Evolutionary conservation across 805 yeast species (phyloP).

Genomic region (Lipomyces mesembrius): DNA sequence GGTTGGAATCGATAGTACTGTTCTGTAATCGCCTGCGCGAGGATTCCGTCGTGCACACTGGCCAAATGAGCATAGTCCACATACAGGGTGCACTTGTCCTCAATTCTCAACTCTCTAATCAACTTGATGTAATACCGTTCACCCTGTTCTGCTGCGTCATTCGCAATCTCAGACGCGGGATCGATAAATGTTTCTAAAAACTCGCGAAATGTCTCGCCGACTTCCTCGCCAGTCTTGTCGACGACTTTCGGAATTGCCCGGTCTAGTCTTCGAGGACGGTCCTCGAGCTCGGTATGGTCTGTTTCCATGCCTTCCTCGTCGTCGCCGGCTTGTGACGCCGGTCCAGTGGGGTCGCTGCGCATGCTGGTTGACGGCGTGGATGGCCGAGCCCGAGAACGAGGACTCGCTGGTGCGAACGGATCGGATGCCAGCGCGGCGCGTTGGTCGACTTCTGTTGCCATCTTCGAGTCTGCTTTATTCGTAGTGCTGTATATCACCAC

Average conservation of each 20-base stretch:
- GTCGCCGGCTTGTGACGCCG: constrained; percentile 6
- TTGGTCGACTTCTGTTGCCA: constrained; percentile 26
- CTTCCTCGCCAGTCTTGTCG: constrained; percentile 92
- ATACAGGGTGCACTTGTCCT: constrained; percentile 76
- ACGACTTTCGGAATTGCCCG: constrained; percentile 77
- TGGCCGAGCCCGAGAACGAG: constrained; percentile 6
- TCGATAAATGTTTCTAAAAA: constrained; percentile 72
- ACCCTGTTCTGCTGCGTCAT: constrained; percentile 41
- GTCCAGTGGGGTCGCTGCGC: constrained; percentile 8
- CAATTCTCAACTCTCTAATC: constrained; percentile 75
- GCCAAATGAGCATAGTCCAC: constrained; percentile 82
- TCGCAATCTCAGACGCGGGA: constrained; percentile 46
- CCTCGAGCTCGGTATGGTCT: constrained; percentile 27
- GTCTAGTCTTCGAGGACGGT: constrained; percentile 27
- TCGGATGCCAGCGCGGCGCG: constrained; percentile 22
- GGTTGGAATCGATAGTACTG: constrained; percentile 94
- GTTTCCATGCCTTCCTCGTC: constrained; percentile 16
- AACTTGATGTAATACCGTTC: constrained; percentile 68
- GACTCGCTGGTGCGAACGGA: constrained; percentile 15
- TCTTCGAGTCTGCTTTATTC: background rate
- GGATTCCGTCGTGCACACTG: constrained; percentile 69
- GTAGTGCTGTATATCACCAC: background rate
- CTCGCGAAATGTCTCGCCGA: constrained; percentile 84
- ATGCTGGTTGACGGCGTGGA: background rate
- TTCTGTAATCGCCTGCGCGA: constrained; percentile 86